Percentiles rank a stretch among this genome's conserved stretches.
Conservation (phyloP, 2,329 filamentous ascomycete genomes). For the Fusarium udum region DNA sequence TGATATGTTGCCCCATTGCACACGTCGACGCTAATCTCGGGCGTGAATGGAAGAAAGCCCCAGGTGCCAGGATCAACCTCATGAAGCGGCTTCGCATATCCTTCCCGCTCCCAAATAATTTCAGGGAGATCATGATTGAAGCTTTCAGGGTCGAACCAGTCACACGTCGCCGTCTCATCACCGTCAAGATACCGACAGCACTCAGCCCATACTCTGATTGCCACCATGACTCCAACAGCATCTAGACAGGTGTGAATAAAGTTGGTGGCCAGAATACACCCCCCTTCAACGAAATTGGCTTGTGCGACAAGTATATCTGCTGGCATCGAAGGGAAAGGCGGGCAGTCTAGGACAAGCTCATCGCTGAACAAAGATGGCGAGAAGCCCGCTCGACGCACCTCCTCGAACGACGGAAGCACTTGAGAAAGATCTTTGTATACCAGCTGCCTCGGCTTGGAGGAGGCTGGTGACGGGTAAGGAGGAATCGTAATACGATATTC, state of each 20-base stretch:
- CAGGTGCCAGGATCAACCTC: not conserved
- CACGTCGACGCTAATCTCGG: not conserved
- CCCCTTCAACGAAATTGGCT: not conserved
- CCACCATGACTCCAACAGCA: not conserved
- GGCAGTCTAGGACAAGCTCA: not conserved
- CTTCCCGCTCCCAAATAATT: not conserved
- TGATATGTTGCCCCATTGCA: not conserved
- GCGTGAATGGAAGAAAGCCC: not conserved
- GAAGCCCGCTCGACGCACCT: not conserved
- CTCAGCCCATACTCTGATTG: not conserved
- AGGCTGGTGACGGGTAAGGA: not conserved
- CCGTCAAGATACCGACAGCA: not conserved
- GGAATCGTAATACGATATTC: conserved; percentile 1
- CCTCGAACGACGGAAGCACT: not conserved
- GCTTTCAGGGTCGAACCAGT: conserved; percentile 1
- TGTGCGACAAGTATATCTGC: conserved; percentile 2
- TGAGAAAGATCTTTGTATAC: not conserved
- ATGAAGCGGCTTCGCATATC: not conserved
- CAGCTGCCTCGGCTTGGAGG: not conserved
- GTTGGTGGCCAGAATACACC: not conserved
- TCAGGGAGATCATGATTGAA: conserved; percentile 7
- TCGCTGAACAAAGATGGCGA: conserved; percentile 1
- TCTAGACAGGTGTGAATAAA: conserved; percentile 8
- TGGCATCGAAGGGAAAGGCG: not conserved
- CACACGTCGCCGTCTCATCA: not conserved